These are phyloP conservation scores for Diaporthe ampelina DNA, from an alignment of 2,329 filamentous ascomycete species.

Conservation along the genomic window DNA sequence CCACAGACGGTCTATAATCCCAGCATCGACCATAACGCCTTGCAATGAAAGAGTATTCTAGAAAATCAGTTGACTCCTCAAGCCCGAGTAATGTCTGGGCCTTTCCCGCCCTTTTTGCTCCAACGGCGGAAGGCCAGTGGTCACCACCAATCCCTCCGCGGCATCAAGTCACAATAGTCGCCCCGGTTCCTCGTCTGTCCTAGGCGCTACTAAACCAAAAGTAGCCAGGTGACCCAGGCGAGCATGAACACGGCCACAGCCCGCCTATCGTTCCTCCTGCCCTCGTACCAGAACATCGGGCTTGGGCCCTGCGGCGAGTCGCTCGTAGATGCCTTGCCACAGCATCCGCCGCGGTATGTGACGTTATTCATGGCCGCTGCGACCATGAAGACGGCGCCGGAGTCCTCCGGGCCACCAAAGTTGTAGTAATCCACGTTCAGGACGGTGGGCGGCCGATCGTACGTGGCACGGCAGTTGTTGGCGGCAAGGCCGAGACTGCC, in stretches of 20 bases:
- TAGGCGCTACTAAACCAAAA: constrained; percentile 40
- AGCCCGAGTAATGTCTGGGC: not conserved
- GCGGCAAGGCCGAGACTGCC: constrained; percentile 77
- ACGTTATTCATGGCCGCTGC: constrained; percentile 81
- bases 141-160: constrained; percentile 39
- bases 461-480: constrained; percentile 71
- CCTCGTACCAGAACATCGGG: constrained; percentile 39
- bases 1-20: constrained; percentile 21
- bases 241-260: constrained; percentile 38
- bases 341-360: constrained; percentile 71
- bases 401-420: constrained; percentile 64
- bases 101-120: not conserved
- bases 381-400: constrained; percentile 83
- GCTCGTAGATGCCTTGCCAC: constrained; percentile 57
- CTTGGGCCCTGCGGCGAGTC: constrained; percentile 32
- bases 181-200: constrained; percentile 39
- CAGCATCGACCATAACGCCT: constrained; percentile 34
- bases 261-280: constrained; percentile 33
- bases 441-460: constrained; percentile 80
- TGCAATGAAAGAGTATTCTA: constrained; percentile 35
- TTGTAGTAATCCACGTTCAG: constrained; percentile 91
- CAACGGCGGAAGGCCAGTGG: not conserved
- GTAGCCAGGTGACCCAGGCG: constrained; percentile 42
- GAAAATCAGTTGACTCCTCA: constrained; percentile 4
- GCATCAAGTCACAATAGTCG: constrained; percentile 41